These are phyloP conservation scores for Prunella vulgaris DNA, from an alignment of 257 asterid species.

Conservation along the genomic window DNA sequence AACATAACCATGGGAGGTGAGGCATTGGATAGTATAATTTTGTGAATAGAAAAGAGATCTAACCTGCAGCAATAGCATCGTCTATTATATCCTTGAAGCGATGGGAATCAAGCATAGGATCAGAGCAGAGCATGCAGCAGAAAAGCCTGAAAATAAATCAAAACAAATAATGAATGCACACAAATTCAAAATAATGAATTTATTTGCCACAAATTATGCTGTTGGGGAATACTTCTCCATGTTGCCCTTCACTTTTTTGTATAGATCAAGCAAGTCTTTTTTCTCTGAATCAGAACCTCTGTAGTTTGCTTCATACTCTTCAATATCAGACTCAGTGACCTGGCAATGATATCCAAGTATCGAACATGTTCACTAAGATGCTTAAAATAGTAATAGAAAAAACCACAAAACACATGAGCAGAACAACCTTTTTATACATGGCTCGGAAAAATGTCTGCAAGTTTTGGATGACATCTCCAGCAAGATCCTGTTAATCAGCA, in stretches of 20 bases:
- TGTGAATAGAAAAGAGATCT: background rate
- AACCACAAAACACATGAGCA: background rate
- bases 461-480: conserved; percentile 74
- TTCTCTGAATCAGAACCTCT: conserved; percentile 86
- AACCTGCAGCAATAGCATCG: conserved; percentile 73
- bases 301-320: conserved; percentile 85
- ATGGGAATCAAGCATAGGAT: conserved; percentile 76
- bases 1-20: background rate
- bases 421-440: conserved; percentile 70
- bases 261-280: conserved; percentile 73
- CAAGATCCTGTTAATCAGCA: conserved; percentile 59
- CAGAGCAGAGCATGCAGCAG: conserved; percentile 95
- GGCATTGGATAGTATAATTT: background rate
- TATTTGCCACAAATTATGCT: background rate
- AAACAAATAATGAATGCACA: background rate
- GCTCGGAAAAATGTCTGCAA: conserved; percentile 69
- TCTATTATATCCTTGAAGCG: conserved; percentile 90
- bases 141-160: conserved; percentile 55
- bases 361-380: background rate
- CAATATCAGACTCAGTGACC: conserved; percentile 88
- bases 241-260: conserved; percentile 68
- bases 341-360: conserved; percentile 24
- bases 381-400: background rate
- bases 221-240: conserved; percentile 61
- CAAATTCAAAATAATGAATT: background rate